Evolutionary conservation across 1,284 basidiomycete genomes (phyloP).

Genomic region (Trametes pubescens): DNA sequence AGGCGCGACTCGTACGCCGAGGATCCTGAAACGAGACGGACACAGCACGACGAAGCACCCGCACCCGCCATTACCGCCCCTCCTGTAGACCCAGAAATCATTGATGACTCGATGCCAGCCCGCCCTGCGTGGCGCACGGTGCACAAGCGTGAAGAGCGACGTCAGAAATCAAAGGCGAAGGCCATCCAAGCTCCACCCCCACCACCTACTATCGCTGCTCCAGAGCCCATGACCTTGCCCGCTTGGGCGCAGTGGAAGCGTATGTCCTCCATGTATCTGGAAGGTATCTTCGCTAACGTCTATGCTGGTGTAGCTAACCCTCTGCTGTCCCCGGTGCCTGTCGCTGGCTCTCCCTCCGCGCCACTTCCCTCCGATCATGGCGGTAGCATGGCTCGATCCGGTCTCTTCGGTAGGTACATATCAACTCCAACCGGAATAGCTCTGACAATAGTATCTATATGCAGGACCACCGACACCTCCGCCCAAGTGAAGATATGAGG

Average conservation of each 20-base stretch:
- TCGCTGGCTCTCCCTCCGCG: conserved; percentile 43
- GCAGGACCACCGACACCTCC: conserved; percentile 67
- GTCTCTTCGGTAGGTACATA: conserved; percentile 64
- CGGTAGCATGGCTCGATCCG: conserved; percentile 55
- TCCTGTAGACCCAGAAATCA: conserved; percentile 43
- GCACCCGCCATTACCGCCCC: conserved; percentile 34
- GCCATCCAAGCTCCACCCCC: conserved; percentile 50
- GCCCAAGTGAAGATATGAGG: conserved; percentile 51
- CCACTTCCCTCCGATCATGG: conserved; percentile 48
- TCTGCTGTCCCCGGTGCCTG: conserved; percentile 56
- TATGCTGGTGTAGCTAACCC: conserved; percentile 57
- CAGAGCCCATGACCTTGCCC: conserved; percentile 59
- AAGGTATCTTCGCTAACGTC: background rate
- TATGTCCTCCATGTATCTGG: conserved; percentile 45
- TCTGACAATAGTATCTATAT: background rate
- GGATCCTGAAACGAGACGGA: background rate
- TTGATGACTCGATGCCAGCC: conserved; percentile 56
- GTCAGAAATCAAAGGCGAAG: conserved; percentile 47
- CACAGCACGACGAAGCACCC: conserved; percentile 31
- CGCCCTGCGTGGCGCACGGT: conserved; percentile 77
- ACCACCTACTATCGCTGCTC: conserved; percentile 43
- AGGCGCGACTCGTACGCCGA: background rate
- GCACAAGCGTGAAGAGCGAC: conserved; percentile 63
- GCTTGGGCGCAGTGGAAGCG: conserved; percentile 83
- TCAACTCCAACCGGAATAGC: background rate